Evolutionary conservation across 176 grass and related monocot genomes (phyloP).

Genomic region (Calamus simplicifolius): DNA sequence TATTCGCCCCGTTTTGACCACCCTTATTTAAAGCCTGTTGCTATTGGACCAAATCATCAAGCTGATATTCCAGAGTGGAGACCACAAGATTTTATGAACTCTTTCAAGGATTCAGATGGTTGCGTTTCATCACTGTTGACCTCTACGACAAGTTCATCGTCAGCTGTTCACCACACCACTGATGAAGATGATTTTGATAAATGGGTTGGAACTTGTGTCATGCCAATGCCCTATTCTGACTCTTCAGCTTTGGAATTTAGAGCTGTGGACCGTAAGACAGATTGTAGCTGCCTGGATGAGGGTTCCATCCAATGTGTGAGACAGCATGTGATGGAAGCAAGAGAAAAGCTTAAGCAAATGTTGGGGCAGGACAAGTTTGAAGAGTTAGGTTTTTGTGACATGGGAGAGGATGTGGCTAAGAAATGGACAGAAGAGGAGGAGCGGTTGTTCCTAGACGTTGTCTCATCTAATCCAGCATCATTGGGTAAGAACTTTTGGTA

Average conservation of each 20-base stretch:
- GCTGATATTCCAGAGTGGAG: conserved; percentile 64
- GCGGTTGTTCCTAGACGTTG: conserved; percentile 45
- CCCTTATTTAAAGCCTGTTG: conserved; percentile 37
- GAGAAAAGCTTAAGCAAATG: conserved; percentile 37
- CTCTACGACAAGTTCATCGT: conserved; percentile 18
- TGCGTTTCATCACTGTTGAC: conserved; percentile 19
- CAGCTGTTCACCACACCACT: conserved; percentile 10
- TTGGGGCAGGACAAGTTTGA: conserved; percentile 50
- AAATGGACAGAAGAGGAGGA: conserved; percentile 80
- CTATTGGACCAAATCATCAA: conserved; percentile 67
- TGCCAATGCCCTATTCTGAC: conserved; percentile 18
- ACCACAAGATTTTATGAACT: conserved; percentile 6
- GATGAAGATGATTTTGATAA: conserved; percentile 38
- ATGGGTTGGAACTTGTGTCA: conserved; percentile 43
- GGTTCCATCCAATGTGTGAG: conserved; percentile 65
- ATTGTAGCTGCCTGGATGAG: conserved; percentile 52
- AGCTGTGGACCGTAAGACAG: conserved; percentile 19
- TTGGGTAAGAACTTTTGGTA: conserved; percentile 67
- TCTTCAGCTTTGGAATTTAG: conserved; percentile 18
- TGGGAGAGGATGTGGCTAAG: conserved; percentile 62
- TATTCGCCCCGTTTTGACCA: conserved; percentile 34
- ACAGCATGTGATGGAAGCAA: conserved; percentile 55
- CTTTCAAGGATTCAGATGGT: conserved; percentile 10
- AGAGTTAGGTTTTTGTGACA: conserved; percentile 57
- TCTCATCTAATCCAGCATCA: conserved; percentile 51